A percentile compares a stretch with the other conserved stretches of the same genome.
These are phyloP conservation scores for Candida tibetensis DNA, from an alignment of 805 yeast genomes.

Conservation along the genomic window DNA sequence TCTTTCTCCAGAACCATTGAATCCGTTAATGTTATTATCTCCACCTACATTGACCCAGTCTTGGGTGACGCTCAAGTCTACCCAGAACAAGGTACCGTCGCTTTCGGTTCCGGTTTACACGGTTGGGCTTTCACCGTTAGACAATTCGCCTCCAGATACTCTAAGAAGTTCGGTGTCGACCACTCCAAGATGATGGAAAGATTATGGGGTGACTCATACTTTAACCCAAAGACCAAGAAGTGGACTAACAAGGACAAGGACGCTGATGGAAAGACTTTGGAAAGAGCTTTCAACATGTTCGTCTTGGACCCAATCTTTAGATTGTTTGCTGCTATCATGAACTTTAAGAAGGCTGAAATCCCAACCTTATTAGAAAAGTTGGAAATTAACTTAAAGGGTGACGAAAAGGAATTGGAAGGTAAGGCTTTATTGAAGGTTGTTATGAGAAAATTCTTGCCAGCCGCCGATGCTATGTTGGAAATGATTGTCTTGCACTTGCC, in stretches of 20 bases:
- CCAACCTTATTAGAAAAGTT: constrained; percentile 89
- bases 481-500: constrained; percentile 98
- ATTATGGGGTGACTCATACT: constrained; percentile 99
- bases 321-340: constrained; percentile 95
- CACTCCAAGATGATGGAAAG: constrained; percentile 96
- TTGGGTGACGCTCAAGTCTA: constrained; percentile 97
- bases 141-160: constrained; percentile 96
- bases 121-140: constrained; percentile 99
- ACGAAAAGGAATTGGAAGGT: constrained; percentile 98
- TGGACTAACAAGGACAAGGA: constrained; percentile 97
- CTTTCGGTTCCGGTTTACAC: constrained; percentile 99
- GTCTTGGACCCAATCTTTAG: constrained; percentile 98
- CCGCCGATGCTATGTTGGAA: constrained; percentile 98
- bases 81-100: constrained; percentile 99
- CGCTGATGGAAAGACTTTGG: constrained; percentile 91
- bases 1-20: constrained; percentile 98
- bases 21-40: constrained; percentile 97
- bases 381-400: constrained; percentile 90
- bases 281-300: constrained; percentile 99
- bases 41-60: constrained; percentile 87
- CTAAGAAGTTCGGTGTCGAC: constrained; percentile 99
- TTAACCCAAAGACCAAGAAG: constrained; percentile 99
- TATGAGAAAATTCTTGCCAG: constrained; percentile 99
- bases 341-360: constrained; percentile 97
- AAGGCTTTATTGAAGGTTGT: constrained; percentile 97